phyloP scores from a whole-genome alignment of 257 asterid species.

The Osmanthus fragrans region DNA sequence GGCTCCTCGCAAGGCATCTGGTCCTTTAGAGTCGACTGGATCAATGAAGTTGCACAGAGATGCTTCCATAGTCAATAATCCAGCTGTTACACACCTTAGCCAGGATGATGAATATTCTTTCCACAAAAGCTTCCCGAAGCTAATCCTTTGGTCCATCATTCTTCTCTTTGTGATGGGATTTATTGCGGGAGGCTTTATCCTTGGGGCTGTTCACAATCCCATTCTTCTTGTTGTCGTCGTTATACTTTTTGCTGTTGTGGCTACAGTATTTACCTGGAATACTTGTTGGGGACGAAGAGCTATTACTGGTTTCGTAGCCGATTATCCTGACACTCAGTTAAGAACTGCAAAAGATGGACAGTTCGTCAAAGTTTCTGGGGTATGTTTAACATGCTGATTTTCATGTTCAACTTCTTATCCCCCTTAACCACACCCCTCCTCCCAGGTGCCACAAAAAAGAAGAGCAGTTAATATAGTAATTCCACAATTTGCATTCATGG shows the following conservation, averaged over 20 bases:
- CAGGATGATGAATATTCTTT: constrained; percentile 63
- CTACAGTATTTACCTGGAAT: constrained; percentile 60
- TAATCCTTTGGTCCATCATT: constrained; percentile 60
- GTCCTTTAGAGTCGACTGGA: constrained; percentile 55
- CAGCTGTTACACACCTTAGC: constrained; percentile 58
- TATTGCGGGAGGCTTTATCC: constrained; percentile 70
- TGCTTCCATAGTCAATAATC: constrained; percentile 49
- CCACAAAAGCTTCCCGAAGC: constrained; percentile 60
- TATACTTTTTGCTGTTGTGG: constrained; percentile 56
- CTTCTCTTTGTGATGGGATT: constrained; percentile 70
- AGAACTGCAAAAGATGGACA: constrained; percentile 4
- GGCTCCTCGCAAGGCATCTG: constrained; percentile 63
- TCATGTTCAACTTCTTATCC: neutral
- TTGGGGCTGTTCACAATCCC: constrained; percentile 67
- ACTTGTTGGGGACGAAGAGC: constrained; percentile 21
- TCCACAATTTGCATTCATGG: neutral
- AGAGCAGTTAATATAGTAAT: neutral
- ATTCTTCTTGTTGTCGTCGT: constrained; percentile 65
- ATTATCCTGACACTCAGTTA: neutral
- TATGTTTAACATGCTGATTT: neutral
- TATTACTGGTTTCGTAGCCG: neutral
- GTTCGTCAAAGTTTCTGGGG: constrained; percentile 4
- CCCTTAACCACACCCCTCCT: too few species aligned
- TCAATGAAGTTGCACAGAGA: constrained; percentile 46
- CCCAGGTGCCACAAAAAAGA: too few species aligned